Base-by-base conservation (phyloP, 306 rosid genomes). In the Potentilla sterilis region DNA sequence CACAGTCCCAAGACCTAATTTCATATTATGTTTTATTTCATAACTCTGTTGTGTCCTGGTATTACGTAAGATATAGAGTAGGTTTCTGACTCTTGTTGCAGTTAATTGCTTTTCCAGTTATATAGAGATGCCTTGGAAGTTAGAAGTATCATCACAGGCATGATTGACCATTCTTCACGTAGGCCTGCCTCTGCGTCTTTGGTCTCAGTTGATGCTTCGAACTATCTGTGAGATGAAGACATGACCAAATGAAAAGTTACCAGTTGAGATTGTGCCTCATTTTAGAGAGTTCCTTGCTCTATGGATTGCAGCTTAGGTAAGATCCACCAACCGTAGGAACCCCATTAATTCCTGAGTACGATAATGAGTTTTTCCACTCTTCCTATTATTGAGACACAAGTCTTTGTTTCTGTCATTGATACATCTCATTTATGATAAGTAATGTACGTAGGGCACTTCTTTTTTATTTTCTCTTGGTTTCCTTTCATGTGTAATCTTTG, bases 291-390 rank as follows among this genome's bases (percentile, higher is more conserved):
- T 14, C 54, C 44, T 7, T 24, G 15, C 66, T 5, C 19, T 80
- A 47, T n/a, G 13, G 75, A 48, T 68, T 32, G 46, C 70, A 4
- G 38, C 3, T 18, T 35, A 62, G 83, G 83, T 76, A 75, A 34
- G 35, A 28, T 64, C 44, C 61, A 46, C n/a, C 47, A 46, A 70
- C 75, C 48, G 38, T 59, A 12, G 10, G 24, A 19, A 71, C 21
- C 8, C 28, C 38, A 44, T 40, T 24, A n/a, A 1, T 42, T 54
- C 75, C 51, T n/a, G 44, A 58, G 34, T 10, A 9, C 24, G 57
- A 28, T 12, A 8, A 37, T 58, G 64, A 67, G 48, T 16, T 38
- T 58, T 35, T 54, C 16, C 13, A n/a, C 21, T 52, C 16, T 38
- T 24, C 6, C 41, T 49, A 22, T 51, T 71, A 34, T 32, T 37